phyloP scores from a whole-genome alignment of 805 yeast species.

The Myxozyma monticola region DNA sequence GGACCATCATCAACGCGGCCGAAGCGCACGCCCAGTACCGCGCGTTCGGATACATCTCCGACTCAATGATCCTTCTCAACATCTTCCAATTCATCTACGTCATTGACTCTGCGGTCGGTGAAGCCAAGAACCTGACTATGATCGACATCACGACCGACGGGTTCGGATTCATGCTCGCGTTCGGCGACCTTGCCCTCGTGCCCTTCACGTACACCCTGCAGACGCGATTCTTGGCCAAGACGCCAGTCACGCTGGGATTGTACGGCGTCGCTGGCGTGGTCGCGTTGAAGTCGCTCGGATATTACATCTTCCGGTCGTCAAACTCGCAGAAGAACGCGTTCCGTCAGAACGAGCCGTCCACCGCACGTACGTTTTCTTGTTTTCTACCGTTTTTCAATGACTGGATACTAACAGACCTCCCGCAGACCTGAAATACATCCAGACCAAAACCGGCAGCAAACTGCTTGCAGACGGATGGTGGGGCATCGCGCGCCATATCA shows the following conservation, averaged over 20 bases:
- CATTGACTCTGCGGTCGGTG: constrained; percentile 88
- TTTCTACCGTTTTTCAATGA: background rate
- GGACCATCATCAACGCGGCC: constrained; percentile 73
- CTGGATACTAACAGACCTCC: background rate
- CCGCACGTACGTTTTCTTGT: constrained; percentile 43
- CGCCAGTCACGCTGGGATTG: constrained; percentile 56
- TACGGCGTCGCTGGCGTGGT: constrained; percentile 45
- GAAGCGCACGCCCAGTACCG: constrained; percentile 80
- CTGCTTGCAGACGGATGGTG: constrained; percentile 94
- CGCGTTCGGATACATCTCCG: constrained; percentile 57
- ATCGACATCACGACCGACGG: constrained; percentile 97
- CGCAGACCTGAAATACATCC: constrained; percentile 55
- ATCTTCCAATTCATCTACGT: constrained; percentile 77
- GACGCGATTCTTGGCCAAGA: constrained; percentile 72
- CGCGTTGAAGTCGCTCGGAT: constrained; percentile 60
- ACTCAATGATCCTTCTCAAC: constrained; percentile 70
- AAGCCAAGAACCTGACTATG: constrained; percentile 87
- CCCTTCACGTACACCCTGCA: constrained; percentile 91
- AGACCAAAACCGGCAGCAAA: constrained; percentile 67
- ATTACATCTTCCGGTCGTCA: constrained; percentile 77
- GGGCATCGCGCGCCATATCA: constrained; percentile 88
- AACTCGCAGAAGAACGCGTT: constrained; percentile 84
- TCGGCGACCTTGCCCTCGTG: constrained; percentile 90
- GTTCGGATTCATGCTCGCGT: constrained; percentile 92
- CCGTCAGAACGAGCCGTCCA: constrained; percentile 67